Conservation (phyloP, 1,139 yeast genomes). For the Ogataea hybrid region DNA sequence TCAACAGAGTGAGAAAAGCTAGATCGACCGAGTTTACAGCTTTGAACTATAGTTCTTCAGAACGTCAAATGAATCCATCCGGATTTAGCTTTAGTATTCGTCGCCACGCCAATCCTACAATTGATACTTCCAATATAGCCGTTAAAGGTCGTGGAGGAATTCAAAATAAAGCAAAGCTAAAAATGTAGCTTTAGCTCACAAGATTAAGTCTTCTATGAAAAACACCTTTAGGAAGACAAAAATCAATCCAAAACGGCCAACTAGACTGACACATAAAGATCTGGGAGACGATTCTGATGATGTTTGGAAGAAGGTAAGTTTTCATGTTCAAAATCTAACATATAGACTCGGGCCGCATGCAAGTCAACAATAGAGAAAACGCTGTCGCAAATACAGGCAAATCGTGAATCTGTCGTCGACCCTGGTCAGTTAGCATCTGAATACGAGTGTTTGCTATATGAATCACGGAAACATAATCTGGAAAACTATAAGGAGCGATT, state of each 20-base stretch:
- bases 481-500: constrained; percentile 26
- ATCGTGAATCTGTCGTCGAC: neutral
- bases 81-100: constrained; percentile 15
- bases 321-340: neutral
- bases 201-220: constrained; percentile 2
- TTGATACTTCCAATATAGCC: constrained; percentile 28
- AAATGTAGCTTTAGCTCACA: constrained; percentile 14
- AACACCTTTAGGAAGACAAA: neutral
- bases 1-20: neutral
- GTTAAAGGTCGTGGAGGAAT: constrained; percentile 51
- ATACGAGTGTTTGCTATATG: constrained; percentile 25
- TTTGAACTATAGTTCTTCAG: neutral
- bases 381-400: constrained; percentile 10
- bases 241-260: constrained; percentile 4
- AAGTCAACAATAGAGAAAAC: constrained; percentile 21
- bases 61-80: neutral
- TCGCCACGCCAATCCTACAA: constrained; percentile 17
- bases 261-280: constrained; percentile 6
- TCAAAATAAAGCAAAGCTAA: constrained; percentile 42
- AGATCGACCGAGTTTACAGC: neutral
- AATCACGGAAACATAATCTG: constrained; percentile 16
- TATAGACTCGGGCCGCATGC: constrained; percentile 27
- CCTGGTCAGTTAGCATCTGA: constrained; percentile 14
- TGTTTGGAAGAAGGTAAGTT: constrained; percentile 25
- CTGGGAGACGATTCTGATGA: constrained; percentile 27